Percentiles rank a stretch among this genome's conserved stretches.
Evolutionary conservation across 805 yeast genomes (phyloP).

Genomic region (Monosporozyma aquatica): DNA sequence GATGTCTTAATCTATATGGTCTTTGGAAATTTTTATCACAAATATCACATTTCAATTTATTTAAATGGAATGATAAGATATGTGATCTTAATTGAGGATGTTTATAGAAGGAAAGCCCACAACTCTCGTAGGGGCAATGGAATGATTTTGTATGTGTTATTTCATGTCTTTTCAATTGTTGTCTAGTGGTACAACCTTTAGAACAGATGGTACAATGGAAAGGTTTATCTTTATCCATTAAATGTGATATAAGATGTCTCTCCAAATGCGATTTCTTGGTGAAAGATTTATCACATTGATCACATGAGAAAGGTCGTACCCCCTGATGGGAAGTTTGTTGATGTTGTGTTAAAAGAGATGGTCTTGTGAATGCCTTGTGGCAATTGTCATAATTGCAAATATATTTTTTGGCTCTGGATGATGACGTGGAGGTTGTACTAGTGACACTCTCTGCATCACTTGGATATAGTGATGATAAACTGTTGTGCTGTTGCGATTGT

Average conservation of each 20-base stretch:
- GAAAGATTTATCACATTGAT: constrained; percentile 55
- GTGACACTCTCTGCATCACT: neutral
- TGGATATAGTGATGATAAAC: no score
- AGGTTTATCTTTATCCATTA: constrained; percentile 47
- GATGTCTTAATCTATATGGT: constrained; percentile 58
- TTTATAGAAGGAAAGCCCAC: constrained; percentile 60
- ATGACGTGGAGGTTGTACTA: neutral
- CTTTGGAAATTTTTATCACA: constrained; percentile 61
- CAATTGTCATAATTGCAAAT: constrained; percentile 60
- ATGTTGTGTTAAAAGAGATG: constrained; percentile 78
- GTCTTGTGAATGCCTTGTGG: constrained; percentile 67
- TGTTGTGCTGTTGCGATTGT: no score
- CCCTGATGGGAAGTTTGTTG: constrained; percentile 60
- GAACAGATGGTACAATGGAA: constrained; percentile 65
- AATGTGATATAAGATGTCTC: constrained; percentile 63
- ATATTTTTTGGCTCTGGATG: constrained; percentile 46
- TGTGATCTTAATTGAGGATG: constrained; percentile 74
- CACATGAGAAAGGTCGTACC: constrained; percentile 67
- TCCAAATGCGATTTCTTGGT: constrained; percentile 71
- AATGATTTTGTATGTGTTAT: constrained; percentile 67
- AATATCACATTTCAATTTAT: constrained; percentile 43
- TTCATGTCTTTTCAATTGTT: constrained; percentile 78
- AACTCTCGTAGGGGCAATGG: constrained; percentile 49
- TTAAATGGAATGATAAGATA: constrained; percentile 49
- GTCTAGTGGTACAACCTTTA: constrained; percentile 71